Conservation (phyloP, 768 basidiomycete genomes). For the Mycena galopus region DNA sequence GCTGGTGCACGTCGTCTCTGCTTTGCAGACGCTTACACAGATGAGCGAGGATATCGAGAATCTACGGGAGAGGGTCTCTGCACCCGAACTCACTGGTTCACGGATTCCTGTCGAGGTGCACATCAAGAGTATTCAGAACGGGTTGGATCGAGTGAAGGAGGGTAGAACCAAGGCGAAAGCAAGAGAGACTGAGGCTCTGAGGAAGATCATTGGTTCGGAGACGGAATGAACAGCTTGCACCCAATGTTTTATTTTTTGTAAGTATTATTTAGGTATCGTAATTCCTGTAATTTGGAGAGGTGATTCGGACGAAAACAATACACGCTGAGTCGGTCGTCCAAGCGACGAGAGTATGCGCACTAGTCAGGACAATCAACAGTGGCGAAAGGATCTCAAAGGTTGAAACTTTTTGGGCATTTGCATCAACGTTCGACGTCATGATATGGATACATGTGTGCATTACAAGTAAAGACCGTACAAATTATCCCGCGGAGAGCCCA, state of each 20-base stretch:
- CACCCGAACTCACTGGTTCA: conserved; percentile 72
- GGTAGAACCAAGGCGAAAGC: conserved; percentile 65
- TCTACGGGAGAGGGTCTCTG: conserved; percentile 77
- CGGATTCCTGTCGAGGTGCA: conserved; percentile 79
- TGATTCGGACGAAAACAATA: too few species aligned
- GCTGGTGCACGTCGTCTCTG: conserved; percentile 72
- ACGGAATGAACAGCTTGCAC: neutral
- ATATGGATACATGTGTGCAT: neutral
- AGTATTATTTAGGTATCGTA: neutral
- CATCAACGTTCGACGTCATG: too few species aligned
- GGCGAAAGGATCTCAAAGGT: too few species aligned
- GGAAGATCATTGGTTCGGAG: conserved; percentile 24
- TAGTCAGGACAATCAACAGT: too few species aligned
- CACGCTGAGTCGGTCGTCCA: too few species aligned
- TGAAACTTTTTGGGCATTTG: too few species aligned
- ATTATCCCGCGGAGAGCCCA: neutral
- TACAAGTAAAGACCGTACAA: neutral
- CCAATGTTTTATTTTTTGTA: neutral
- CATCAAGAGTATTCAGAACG: conserved; percentile 76
- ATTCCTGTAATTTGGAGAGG: too few species aligned
- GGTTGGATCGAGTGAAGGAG: conserved; percentile 73
- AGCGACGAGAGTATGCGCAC: too few species aligned
- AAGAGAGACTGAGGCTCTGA: conserved; percentile 49
- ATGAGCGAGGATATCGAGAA: conserved; percentile 86
- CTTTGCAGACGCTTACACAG: conserved; percentile 69